These are phyloP conservation scores for Solanum habrochaites DNA, from an alignment of 257 asterid species.

Conservation along the genomic window DNA sequence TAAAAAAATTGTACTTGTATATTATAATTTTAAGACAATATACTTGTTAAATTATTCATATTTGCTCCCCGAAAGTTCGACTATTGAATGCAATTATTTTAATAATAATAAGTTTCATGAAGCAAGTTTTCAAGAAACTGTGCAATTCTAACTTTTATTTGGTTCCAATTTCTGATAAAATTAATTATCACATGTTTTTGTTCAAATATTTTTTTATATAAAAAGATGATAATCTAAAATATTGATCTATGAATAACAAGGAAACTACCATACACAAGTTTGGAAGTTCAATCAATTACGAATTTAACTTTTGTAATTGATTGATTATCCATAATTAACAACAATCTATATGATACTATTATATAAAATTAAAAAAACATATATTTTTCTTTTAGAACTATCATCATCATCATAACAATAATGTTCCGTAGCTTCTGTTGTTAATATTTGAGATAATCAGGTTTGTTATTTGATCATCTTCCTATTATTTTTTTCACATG, in stretches of 20 bases:
- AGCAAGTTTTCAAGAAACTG: not conserved
- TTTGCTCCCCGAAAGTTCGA: no score
- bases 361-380: not conserved
- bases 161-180: not conserved
- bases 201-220: no score
- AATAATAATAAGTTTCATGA: no score
- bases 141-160: not conserved
- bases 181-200: not conserved
- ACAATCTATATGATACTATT: not conserved
- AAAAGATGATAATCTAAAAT: not conserved
- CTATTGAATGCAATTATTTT: not conserved
- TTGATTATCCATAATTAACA: not conserved
- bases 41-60: no score
- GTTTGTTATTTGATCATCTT: not conserved
- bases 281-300: not conserved
- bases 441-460: not conserved
- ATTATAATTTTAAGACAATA: no score
- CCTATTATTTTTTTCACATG: not conserved
- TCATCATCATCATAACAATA: not conserved
- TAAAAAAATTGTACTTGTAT: no score
- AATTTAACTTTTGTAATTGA: not conserved
- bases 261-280: not conserved
- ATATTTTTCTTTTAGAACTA: not conserved
- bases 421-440: not conserved
- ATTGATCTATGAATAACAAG: not conserved